Evolutionary conservation across 169 alveolate species (phyloP).

Genomic region (Cystoisospora suis): DNA sequence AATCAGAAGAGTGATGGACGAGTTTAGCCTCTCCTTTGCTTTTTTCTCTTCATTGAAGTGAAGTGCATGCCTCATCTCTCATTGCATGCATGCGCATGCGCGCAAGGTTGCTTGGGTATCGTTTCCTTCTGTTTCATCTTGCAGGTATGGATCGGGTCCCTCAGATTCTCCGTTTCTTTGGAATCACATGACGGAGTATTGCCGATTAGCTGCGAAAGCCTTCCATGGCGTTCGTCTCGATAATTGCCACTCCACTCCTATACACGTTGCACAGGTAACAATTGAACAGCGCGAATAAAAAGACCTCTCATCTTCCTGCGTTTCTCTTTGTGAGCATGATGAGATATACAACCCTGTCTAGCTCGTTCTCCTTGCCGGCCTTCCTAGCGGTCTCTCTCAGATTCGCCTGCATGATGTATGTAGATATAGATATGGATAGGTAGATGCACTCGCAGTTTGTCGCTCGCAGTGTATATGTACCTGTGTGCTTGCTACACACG

Average conservation of each 20-base stretch:
- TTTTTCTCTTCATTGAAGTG: neutral
- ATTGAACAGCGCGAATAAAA: too few relatives aligned
- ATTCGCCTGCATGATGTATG: too few relatives aligned
- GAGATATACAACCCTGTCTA: too few relatives aligned
- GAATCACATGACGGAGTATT: slow-evolving; percentile 91
- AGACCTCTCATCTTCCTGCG: too few relatives aligned
- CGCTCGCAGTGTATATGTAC: too few relatives aligned
- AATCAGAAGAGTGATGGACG: too few relatives aligned
- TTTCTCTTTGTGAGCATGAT: too few relatives aligned
- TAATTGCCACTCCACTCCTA: slow-evolving; percentile 95
- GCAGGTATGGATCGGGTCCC: slow-evolving; percentile 86
- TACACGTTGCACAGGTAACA: slow-evolving; percentile 84
- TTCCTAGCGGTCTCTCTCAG: too few relatives aligned
- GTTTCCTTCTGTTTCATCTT: neutral
- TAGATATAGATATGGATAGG: too few relatives aligned
- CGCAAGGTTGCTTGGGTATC: neutral
- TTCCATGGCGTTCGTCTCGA: slow-evolving; percentile 93
- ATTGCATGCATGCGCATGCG: neutral
- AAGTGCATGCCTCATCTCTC: neutral
- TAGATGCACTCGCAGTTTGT: too few relatives aligned
- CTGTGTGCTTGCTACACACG: too few relatives aligned
- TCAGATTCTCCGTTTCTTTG: slow-evolving; percentile 89
- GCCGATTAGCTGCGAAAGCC: slow-evolving; percentile 80
- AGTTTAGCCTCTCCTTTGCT: neutral
- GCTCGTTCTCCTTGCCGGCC: too few relatives aligned